Conservation (phyloP, 1,284 basidiomycete species). For the Ganoderma meredithae region DNA sequence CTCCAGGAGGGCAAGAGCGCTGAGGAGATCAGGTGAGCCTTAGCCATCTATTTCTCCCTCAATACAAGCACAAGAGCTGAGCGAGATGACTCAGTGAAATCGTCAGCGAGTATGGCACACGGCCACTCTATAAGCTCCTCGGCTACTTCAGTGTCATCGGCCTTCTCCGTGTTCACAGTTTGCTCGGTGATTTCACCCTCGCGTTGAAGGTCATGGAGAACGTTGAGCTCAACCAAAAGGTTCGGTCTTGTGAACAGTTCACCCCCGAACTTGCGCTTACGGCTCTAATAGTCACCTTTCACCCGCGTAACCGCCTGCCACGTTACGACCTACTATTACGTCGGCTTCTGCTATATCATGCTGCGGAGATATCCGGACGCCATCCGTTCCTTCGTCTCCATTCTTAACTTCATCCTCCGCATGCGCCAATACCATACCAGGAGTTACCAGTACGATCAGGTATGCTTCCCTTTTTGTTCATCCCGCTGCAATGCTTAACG, state of each 20-base stretch:
- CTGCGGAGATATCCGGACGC: constrained; percentile 95
- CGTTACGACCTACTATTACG: constrained; percentile 94
- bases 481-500: constrained; percentile 1
- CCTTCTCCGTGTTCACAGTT: constrained; percentile 92
- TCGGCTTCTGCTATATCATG: constrained; percentile 97
- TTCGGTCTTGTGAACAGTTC: constrained; percentile 32
- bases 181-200: constrained; percentile 95
- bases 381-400: constrained; percentile 90
- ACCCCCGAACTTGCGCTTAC: background rate
- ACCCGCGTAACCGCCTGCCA: constrained; percentile 94
- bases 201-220: constrained; percentile 96
- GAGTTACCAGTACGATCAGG: constrained; percentile 97
- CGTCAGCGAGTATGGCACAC: constrained; percentile 90
- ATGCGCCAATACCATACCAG: constrained; percentile 96
- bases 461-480: constrained; percentile 40
- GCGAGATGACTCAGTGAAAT: constrained; percentile 65
- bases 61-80: constrained; percentile 5
- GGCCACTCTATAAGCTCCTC: constrained; percentile 93
- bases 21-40: constrained; percentile 86
- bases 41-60: constrained; percentile 42
- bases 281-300: constrained; percentile 69
- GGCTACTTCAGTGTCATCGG: constrained; percentile 98
- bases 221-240: constrained; percentile 89
- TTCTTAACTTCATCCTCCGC: constrained; percentile 92
- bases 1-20: constrained; percentile 80